Evolutionary conservation across 768 basidiomycete species (phyloP), one percentile per base, ranked within the genome.

Genomic region (Leccinum longicurvipes): DNA sequence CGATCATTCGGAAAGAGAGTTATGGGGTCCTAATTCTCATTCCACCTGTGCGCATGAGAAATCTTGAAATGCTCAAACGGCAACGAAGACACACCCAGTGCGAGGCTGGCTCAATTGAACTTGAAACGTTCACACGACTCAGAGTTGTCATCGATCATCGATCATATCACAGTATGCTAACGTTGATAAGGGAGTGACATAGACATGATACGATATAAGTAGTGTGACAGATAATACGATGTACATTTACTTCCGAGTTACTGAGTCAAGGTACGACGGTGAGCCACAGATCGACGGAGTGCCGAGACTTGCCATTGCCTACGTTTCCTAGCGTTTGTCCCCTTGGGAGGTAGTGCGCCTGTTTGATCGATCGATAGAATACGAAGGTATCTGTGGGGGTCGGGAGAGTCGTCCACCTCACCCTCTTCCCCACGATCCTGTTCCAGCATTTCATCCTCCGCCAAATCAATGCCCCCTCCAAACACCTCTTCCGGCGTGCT

Each of bases 401-500:
- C 85, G 4, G 74, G 74, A 14, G 87, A 85, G 65, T 93, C 86
- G 63, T 93, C 91, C 14, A 85, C 81, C 67, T 91, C 89, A 3
- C 80, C 85, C 55, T 91, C 91, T 68, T 89, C 88, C 6, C 82
- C 84, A 23, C 85, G 78, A 50, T 93, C 91, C 60, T 86, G 83
- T 56, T 93, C 90, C 51, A 90, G 66, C 17, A 91, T 78, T 60
- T 93, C 91, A 54, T 91, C 83, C 63, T 92, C 90, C 44, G 77
- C 72, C 58, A 93, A 65, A 62, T 93, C 91, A 54, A 91, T 86
- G 57, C 81, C 79, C 31, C 80, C 81, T 56, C 77, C 74, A 63
- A 83, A 84, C 28, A 91, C 85, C 31, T 86, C 81, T 48, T 89
- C 86, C 2, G 87, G 85, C 7, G 79, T 85, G 25, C 82, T 75